Base-by-base conservation (phyloP, 345 rosid species). In the Limnanthes douglasii region DNA sequence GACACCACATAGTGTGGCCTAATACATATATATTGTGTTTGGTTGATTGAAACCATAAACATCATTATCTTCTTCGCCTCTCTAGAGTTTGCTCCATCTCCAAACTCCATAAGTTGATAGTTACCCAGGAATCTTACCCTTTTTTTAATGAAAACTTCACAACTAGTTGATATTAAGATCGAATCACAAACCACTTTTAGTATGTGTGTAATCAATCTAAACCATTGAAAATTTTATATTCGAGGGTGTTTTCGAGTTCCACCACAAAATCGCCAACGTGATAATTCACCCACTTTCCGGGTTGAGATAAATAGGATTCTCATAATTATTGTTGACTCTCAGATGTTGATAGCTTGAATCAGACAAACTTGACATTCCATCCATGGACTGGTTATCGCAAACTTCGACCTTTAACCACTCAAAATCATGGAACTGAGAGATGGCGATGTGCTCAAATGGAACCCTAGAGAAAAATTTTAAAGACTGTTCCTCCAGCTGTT, bases 121-220 rank as follows among this genome's bases (percentile, higher is more conserved):
- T n/a, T n/a, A n/a, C n/a, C n/a, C n/a, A n/a, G n/a, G n/a, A n/a
- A n/a, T n/a, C n/a, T n/a, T n/a, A n/a, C n/a, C n/a, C n/a, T n/a
- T n/a, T n/a, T n/a, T n/a, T n/a, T n/a, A n/a, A n/a, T n/a, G n/a
- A n/a, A n/a, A n/a, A n/a, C n/a, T n/a, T n/a, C n/a, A n/a, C n/a
- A n/a, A n/a, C n/a, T n/a, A n/a, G n/a, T n/a, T n/a, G n/a, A n/a
- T n/a, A n/a, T n/a, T n/a, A n/a, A n/a, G n/a, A 54, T 90, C 95
- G 44, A 90, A 49, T 34, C 90, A 90, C 3, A 90, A 56, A 11
- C 98, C 98, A 10, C 98, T 92, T 71, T 90, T 84, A 29, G 78
- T 79, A 60, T 90, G 98, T 12, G 95, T 90, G 38, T 95, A 90
- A 28, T 90, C 98, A 23, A 90, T 90, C 61, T 90, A 95, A 39